Evolutionary conservation across 1,284 basidiomycete species (phyloP).

Genomic region (Agroathelia rolfsii): DNA sequence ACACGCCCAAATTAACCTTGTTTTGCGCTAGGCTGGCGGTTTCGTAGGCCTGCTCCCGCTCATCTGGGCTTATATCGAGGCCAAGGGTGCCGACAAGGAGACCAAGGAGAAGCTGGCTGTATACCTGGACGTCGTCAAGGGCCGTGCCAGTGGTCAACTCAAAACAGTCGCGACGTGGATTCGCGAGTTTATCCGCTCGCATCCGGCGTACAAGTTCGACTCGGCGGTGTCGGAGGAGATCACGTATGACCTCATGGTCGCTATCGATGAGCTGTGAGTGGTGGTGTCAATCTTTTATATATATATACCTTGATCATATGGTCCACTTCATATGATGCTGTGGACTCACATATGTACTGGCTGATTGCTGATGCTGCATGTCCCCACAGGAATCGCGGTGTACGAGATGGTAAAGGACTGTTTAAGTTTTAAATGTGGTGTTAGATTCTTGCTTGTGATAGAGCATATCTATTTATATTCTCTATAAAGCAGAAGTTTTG

Average conservation of each 20-base stretch:
- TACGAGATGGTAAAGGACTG: no score
- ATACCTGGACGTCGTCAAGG: conserved; percentile 74
- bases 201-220: conserved; percentile 86
- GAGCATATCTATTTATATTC: no score
- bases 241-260: conserved; percentile 88
- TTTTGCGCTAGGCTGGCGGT: conserved; percentile 32
- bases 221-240: conserved; percentile 86
- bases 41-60: conserved; percentile 87
- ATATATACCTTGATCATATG: background rate
- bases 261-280: conserved; percentile 89
- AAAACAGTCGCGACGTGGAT: conserved; percentile 91
- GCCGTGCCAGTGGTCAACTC: conserved; percentile 76
- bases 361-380: no score
- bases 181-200: conserved; percentile 80
- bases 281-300: no score
- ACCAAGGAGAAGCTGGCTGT: conserved; percentile 60
- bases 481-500: no score
- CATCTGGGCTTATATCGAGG: conserved; percentile 81
- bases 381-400: conserved; percentile 17
- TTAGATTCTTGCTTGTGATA: no score
- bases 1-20: conserved; percentile 4
- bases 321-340: no score
- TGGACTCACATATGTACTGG: no score
- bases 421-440: no score
- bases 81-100: conserved; percentile 67